A percentile compares a stretch with the other conserved stretches of the same genome.
These are phyloP conservation scores for Penicillium fuscoglaucum DNA, from an alignment of 2,329 filamentous ascomycete species.

Conservation along the genomic window DNA sequence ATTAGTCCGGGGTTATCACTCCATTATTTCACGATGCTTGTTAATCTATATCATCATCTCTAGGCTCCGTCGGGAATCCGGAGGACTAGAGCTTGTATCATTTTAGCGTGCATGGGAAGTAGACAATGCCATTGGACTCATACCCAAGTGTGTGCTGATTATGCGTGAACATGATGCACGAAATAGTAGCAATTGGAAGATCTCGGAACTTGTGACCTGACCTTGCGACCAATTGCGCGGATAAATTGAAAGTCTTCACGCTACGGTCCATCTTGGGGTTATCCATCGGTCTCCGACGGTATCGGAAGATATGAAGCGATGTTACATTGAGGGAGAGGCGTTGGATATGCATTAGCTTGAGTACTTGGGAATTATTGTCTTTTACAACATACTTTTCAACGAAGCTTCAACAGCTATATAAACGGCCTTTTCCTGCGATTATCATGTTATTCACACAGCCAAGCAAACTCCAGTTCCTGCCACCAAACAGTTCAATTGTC, in stretches of 20 bases:
- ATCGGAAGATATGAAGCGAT: neutral
- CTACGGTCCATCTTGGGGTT: neutral
- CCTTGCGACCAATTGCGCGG: neutral
- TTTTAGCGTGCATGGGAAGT: neutral
- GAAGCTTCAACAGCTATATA: neutral
- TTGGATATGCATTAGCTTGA: neutral
- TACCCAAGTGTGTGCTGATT: neutral
- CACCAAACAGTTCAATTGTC: neutral
- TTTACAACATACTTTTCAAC: no score
- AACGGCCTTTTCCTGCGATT: neutral
- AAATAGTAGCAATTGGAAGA: neutral
- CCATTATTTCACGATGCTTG: neutral
- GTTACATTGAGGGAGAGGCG: neutral
- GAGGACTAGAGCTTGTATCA: neutral
- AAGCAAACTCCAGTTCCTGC: neutral
- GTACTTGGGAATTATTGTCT: neutral
- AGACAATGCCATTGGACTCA: neutral
- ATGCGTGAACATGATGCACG: no score
- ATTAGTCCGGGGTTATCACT: neutral
- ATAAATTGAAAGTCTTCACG: neutral
- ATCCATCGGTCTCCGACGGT: slow-evolving; percentile 6
- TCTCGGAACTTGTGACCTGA: neutral
- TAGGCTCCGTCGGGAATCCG: slow-evolving; percentile 4
- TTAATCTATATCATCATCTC: neutral
- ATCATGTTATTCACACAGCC: neutral